Base-by-base conservation (phyloP, 2,329 filamentous ascomycete species). In the Clarireedia sp. region DNA sequence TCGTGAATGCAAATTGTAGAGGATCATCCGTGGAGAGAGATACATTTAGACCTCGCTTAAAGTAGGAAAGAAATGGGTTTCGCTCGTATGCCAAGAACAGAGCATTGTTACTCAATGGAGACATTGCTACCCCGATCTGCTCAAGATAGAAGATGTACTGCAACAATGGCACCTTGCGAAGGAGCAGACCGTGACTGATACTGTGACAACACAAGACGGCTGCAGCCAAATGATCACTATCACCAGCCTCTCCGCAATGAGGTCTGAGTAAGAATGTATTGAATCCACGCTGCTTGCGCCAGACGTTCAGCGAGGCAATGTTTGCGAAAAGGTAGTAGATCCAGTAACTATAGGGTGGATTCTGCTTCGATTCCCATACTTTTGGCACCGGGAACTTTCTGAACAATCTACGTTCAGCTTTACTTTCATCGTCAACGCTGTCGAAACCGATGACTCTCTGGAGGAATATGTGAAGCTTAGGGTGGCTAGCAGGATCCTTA, bases 301-400 rank as follows among this genome's bases (percentile, higher is more conserved):
- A 96, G 57, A 86, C 81, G 68, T 99, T 99, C 64, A 99, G 78
- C 9, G 91, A 96, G 0, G 87, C 81, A 71, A 96, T 90, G 70
- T 99, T 99, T 60, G 94, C 85, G 67, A 94, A 97, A 52, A 97
- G 78, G 68, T 96, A 95, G 73, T 99, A 99, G 68, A 97, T 88
- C 94, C 94, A 99, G 73, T 99, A 99, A 69, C 88, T 96, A 74
- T 99, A 99, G 0, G 94, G 94, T 14, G 94, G 94, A 67, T 99
- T 99, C 71, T 97, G 91, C 65, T 88, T 90, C 0, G 90, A 90
- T 61, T 85, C 81, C 94, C 94, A 99, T 53, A 84, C 83, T 59
- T 84, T 87, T 4, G 94, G 92, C 21, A 94, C 85, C 0, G 94
- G 94, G 63, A 95, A 99, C 70, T 99, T 99, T 67, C 86, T 87